A percentile compares a stretch with the other conserved stretches of the same genome.
phyloP scores from a whole-genome alignment of 257 asterid species.

The Ilex asprella region DNA sequence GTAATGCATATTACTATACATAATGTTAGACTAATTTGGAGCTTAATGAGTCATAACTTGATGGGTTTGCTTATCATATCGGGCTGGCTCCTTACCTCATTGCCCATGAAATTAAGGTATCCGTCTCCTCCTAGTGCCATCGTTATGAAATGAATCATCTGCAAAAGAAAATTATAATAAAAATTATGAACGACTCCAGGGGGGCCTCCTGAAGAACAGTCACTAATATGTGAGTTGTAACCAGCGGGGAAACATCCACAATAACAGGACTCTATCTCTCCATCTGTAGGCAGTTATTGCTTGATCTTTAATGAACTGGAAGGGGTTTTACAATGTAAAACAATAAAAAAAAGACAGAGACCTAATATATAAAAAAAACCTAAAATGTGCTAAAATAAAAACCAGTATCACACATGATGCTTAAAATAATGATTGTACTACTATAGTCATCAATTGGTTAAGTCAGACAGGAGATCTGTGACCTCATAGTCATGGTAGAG shows the following conservation, averaged over 20 bases:
- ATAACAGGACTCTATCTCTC: too few relatives aligned
- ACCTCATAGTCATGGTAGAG: too few relatives aligned
- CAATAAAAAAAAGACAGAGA: too few relatives aligned
- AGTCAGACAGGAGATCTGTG: background rate
- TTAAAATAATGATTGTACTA: too few relatives aligned
- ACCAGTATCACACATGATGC: background rate
- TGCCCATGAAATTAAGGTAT: constrained; percentile 97
- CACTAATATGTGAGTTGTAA: too few relatives aligned
- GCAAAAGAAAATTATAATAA: constrained; percentile 21
- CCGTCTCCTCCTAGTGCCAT: constrained; percentile 99
- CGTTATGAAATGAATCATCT: constrained; percentile 95
- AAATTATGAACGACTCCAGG: background rate
- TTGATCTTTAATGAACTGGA: background rate
- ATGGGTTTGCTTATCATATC: background rate
- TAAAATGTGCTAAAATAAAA: too few relatives aligned
- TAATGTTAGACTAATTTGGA: background rate
- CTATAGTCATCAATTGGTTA: background rate
- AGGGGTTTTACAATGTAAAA: too few relatives aligned
- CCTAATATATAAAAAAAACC: too few relatives aligned
- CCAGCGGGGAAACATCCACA: too few relatives aligned
- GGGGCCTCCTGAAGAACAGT: too few relatives aligned
- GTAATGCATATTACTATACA: background rate
- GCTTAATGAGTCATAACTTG: too few relatives aligned
- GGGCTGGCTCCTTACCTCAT: constrained; percentile 53
- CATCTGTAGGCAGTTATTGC: too few relatives aligned